Evolutionary conservation across 495 filamentous ascomycete genomes (phyloP), one percentile per base, ranked within the genome.

Genomic region (Penicillium malachiteum): DNA sequence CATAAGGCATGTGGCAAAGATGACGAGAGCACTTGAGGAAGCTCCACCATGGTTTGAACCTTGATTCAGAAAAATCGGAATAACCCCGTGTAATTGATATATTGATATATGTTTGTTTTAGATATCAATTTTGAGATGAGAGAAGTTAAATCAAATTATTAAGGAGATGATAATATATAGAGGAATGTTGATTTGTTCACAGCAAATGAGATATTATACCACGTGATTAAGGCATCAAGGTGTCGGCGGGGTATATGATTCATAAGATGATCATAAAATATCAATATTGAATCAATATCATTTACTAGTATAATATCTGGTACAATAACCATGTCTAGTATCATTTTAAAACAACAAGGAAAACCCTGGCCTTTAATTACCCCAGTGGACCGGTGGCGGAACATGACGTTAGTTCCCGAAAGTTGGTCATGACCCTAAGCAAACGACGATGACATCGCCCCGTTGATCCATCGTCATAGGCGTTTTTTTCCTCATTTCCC

Each of bases 391-490:
- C 26, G 34, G 50, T 52, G 50, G 50, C 50, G 40, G 30, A 10
- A 33, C 31, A 50, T 50, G 48, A 50, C 48, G 48, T 16, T 16
- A 50, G 48, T 12, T n/a, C 7, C 17, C 35, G n/a, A 13, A 35
- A 43, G n/a, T 39, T 32, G 43, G 43, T 14, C 12, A 31, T 16
- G 26, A 31, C 17, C 21, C 37, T 39, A 1, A 17, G 46, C 32
- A 33, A 35, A 17, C 18, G 7, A 40, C 47, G 50, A 68, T 68
- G 65, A 68, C 66, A 69, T 69, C 66, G 62, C 48, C 50, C 52
- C 48, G 52, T 33, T 31, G 53, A 53, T 62, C 43, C 57, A 37
- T 60, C 63, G 64, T 67, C 58, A 66, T 70, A 59, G 67, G 52
- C 59, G 30, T 58, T 55, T 45, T 48, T 42, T 49, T 49, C 38